Conservation (phyloP, 306 rosid genomes). For the Dalbergia cochinchinensis region DNA sequence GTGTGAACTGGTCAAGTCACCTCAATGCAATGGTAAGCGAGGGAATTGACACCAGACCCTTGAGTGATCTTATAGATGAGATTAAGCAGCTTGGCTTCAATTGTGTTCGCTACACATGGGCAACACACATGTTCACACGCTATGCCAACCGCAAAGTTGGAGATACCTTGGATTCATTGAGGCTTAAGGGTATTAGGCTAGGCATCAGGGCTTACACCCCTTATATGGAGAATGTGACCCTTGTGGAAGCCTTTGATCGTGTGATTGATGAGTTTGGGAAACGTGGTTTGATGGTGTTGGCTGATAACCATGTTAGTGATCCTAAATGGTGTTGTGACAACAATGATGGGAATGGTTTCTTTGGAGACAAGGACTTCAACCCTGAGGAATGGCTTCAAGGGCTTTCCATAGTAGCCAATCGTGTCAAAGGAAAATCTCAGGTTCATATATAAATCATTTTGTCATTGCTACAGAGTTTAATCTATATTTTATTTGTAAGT, state of each 20-base stretch:
- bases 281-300: conserved; percentile 46
- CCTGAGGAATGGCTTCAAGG: conserved; percentile 50
- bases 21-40: conserved; percentile 50
- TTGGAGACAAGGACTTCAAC: conserved; percentile 42
- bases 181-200: neutral
- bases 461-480: too few species aligned
- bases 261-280: conserved; percentile 48
- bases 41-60: conserved; percentile 40
- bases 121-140: conserved; percentile 55
- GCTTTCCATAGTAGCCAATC: conserved; percentile 41
- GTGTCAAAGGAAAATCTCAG: conserved; percentile 35
- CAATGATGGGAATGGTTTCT: conserved; percentile 51
- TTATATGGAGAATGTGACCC: conserved; percentile 22
- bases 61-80: conserved; percentile 17
- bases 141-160: neutral
- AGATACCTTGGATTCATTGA: conserved; percentile 20
- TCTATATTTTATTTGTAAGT: too few species aligned
- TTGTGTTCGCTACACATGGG: conserved; percentile 54
- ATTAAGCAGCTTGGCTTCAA: conserved; percentile 36
- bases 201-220: conserved; percentile 38
- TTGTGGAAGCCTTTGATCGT: conserved; percentile 22
- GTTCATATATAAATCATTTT: conserved; percentile 13
- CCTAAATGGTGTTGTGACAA: conserved; percentile 52
- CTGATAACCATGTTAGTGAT: conserved; percentile 53
- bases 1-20: conserved; percentile 56